phyloP scores from a whole-genome alignment of 352 stramenopile genomes.

The Phytopythium oedochilum region DNA sequence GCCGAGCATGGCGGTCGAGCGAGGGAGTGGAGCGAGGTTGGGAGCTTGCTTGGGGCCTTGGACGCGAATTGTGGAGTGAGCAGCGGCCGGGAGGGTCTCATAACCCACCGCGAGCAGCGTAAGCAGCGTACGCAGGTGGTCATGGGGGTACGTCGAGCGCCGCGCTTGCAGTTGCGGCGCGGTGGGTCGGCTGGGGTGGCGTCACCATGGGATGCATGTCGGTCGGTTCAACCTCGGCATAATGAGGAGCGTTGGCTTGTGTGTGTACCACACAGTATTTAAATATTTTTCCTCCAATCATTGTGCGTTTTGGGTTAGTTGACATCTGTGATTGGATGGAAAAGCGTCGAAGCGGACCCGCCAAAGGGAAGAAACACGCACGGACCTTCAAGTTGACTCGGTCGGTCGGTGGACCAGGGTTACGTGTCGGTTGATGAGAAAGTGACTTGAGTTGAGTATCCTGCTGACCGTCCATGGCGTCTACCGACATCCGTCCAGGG shows the following conservation, averaged over 20 bases:
- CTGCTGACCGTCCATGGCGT: background rate
- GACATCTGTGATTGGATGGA: background rate
- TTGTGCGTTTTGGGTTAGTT: background rate
- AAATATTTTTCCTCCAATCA: background rate
- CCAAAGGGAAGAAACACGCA: background rate
- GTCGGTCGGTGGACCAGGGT: background rate
- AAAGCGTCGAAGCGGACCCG: background rate
- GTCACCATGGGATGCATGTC: no score
- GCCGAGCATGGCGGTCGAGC: conserved; percentile 12
- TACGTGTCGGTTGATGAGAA: background rate
- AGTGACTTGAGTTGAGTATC: background rate
- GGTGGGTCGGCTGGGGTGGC: no score
- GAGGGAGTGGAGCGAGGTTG: background rate
- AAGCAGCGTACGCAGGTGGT: no score
- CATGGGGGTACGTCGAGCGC: no score
- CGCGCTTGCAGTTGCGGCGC: no score
- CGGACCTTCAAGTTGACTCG: background rate
- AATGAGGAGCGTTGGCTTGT: no score
- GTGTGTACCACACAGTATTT: no score
- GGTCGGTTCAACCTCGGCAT: no score
- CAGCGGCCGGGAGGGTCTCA: no score
- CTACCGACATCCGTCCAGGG: background rate
- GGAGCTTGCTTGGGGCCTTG: background rate
- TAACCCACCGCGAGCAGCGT: no score
- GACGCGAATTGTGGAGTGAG: background rate